A percentile compares a stretch with the other conserved stretches of the same genome.
Conservation (phyloP, 2,329 filamentous ascomycete species). For the Tricladium varicosporioides region DNA sequence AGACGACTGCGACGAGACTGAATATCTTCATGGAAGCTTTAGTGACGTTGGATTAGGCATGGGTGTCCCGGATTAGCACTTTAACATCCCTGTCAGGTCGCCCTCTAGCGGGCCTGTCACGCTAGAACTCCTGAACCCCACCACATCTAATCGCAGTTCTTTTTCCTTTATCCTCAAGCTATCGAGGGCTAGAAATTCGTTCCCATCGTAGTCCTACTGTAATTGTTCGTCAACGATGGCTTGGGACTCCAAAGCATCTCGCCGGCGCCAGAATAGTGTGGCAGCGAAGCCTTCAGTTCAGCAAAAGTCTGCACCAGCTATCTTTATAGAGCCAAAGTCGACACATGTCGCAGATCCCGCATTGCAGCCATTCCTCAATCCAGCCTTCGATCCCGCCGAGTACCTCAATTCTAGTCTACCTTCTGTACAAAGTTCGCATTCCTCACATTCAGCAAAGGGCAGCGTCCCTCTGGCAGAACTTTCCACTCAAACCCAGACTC, state of each 20-base stretch:
- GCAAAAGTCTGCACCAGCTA: constrained; percentile 11
- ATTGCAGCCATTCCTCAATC: constrained; percentile 71
- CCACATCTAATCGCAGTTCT: neutral
- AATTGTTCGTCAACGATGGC: constrained; percentile 22
- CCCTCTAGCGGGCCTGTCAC: neutral
- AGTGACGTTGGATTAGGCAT: neutral
- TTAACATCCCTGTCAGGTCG: neutral
- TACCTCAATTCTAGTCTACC: constrained; percentile 83
- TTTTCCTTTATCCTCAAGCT: too few relatives aligned
- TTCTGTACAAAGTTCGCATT: constrained; percentile 48
- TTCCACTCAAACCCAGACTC: constrained; percentile 75
- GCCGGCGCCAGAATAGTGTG: constrained; percentile 28
- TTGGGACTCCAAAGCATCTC: constrained; percentile 30
- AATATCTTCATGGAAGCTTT: neutral
- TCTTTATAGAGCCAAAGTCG: constrained; percentile 38
- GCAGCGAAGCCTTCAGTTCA: constrained; percentile 14
- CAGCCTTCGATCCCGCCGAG: constrained; percentile 77
- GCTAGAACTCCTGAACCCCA: neutral
- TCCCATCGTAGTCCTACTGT: too few relatives aligned
- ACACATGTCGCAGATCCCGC: constrained; percentile 68
- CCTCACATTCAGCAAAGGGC: constrained; percentile 30
- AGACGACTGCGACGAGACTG: too few relatives aligned
- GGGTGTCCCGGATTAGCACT: neutral
- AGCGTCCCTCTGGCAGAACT: constrained; percentile 67
- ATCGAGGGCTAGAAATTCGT: too few relatives aligned